phyloP scores from a whole-genome alignment of 2,329 filamentous ascomycete species.

The Penicillium sp. region DNA sequence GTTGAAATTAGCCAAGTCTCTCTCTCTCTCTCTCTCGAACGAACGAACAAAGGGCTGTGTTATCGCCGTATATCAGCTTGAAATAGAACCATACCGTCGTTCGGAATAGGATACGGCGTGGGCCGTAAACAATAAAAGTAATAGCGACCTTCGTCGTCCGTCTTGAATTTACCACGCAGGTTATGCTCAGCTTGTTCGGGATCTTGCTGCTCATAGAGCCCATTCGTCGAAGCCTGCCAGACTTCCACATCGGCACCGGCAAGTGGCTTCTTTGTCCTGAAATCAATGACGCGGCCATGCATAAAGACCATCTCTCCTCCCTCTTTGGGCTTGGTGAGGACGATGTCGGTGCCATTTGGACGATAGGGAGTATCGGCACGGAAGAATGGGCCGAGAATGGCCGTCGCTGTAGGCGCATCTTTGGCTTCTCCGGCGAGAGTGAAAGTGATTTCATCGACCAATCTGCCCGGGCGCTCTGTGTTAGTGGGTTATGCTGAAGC shows the following conservation, averaged over 20 bases:
- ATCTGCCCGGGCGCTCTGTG: constrained; percentile 24
- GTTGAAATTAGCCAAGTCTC: too few species aligned
- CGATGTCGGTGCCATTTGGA: constrained; percentile 63
- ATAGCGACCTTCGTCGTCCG: constrained; percentile 60
- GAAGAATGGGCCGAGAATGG: constrained; percentile 84
- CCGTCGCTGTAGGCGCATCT: constrained; percentile 61
- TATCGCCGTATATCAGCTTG: neutral
- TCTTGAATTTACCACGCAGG: constrained; percentile 65
- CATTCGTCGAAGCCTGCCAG: constrained; percentile 74
- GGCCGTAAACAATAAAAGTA: constrained; percentile 57
- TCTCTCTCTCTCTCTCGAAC: too few species aligned
- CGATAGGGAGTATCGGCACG: constrained; percentile 64
- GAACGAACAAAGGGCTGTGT: neutral
- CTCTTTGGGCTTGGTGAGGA: constrained; percentile 44
- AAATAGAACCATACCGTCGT: constrained; percentile 38
- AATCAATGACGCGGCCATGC: constrained; percentile 57
- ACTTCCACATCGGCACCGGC: constrained; percentile 64
- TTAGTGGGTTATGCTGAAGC: neutral
- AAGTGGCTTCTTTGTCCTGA: constrained; percentile 58
- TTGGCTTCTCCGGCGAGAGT: constrained; percentile 51
- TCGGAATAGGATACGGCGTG: constrained; percentile 52
- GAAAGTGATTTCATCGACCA: constrained; percentile 77
- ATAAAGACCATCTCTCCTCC: constrained; percentile 56
- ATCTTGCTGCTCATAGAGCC: constrained; percentile 68
- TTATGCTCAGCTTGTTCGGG: constrained; percentile 65